Percentiles rank a stretch among this genome's conserved stretches.
Evolutionary conservation across 2,329 filamentous ascomycete genomes (phyloP).

Genomic region (Botryotinia convoluta): DNA sequence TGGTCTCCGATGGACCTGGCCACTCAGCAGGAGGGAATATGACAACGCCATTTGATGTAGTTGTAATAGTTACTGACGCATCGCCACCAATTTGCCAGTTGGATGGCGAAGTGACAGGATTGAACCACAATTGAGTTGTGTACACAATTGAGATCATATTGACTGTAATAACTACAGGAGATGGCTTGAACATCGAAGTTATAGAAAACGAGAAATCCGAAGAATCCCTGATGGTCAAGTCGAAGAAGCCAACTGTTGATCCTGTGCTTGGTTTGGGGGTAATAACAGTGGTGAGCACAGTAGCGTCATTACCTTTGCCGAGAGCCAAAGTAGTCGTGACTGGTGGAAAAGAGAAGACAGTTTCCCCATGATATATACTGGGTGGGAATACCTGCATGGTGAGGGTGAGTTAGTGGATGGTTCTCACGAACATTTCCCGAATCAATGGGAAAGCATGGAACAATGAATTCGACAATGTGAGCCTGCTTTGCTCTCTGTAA

Average conservation of each 20-base stretch:
- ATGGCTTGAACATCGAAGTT: slow-evolving; percentile 6
- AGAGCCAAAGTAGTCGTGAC: neutral
- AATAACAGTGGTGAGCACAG: neutral
- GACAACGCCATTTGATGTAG: neutral
- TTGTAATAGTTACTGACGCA: neutral
- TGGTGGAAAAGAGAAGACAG: neutral
- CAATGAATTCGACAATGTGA: neutral
- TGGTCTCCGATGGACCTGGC: neutral
- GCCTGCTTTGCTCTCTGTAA: neutral
- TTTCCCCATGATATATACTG: slow-evolving; percentile 2
- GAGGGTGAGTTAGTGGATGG: neutral
- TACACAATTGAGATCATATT: slow-evolving; percentile 7
- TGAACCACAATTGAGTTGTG: neutral
- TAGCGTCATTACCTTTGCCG: neutral
- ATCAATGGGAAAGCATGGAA: neutral
- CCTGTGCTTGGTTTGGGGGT: neutral
- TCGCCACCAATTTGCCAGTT: neutral
- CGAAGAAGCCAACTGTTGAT: neutral
- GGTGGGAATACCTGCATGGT: neutral
- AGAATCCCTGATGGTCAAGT: neutral
- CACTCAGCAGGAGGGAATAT: neutral
- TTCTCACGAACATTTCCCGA: no score
- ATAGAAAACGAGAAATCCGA: neutral
- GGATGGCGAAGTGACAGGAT: neutral
- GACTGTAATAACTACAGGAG: neutral